A percentile compares a stretch with the other conserved stretches of the same genome.
These are phyloP conservation scores for Neocallimastix lanati DNA, from an alignment of 192 early-diverging fungal genomes.

Conservation along the genomic window DNA sequence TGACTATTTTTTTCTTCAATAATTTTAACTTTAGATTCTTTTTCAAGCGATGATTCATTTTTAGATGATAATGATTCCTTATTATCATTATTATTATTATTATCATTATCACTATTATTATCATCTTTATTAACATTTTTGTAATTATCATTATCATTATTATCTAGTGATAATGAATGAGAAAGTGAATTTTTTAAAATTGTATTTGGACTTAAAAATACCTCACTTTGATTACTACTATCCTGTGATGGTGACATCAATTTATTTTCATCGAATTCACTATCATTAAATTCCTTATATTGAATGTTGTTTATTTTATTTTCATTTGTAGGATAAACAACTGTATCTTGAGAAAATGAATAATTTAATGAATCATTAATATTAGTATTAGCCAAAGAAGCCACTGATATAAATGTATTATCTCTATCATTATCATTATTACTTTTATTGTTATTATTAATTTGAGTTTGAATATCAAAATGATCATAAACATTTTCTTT, in stretches of 20 bases:
- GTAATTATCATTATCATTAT: no score
- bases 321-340: not conserved
- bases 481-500: not conserved
- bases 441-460: not conserved
- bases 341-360: not conserved
- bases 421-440: not conserved
- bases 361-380: not conserved
- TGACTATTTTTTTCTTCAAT: no score
- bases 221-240: not conserved
- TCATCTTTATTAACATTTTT: no score
- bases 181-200: not conserved
- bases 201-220: not conserved
- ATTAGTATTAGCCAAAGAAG: not conserved
- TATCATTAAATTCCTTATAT: no score
- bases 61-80: no score
- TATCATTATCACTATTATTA: no score
- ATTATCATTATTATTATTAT: no score
- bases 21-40: no score
- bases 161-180: not conserved
- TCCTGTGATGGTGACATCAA: not conserved
- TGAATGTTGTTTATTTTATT: not conserved
- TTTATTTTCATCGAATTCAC: no score
- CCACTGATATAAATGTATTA: not conserved
- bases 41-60: no score
- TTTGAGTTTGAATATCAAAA: not conserved